Base-by-base conservation (phyloP, 257 asterid genomes). In the Coffea eugenioides region DNA sequence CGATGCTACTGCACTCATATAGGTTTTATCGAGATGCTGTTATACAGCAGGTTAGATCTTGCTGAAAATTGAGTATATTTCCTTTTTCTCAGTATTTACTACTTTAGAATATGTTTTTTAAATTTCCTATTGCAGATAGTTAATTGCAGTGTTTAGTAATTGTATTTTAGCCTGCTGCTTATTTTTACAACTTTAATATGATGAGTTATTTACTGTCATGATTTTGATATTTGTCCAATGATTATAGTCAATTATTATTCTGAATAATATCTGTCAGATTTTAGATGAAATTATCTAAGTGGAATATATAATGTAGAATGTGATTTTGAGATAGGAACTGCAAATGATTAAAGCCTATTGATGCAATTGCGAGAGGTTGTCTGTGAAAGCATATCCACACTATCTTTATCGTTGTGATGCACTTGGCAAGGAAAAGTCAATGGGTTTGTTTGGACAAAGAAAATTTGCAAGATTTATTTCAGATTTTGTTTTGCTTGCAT, bases 11-110 rank as follows among this genome's bases (percentile, higher is more conserved):
- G 76, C 93, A 92, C 89, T 78, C 85, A 27, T 91, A 95, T 82
- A 91, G 99, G 86, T 91, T 95, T 85, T 95, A 95, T 86, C 94
- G 97, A 80, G 99, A 95, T 89, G 96, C 95, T 75, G 97, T 95
- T 54, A 88, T 93, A 83, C 95, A 90, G 75, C 97, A 95, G 96
- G 99, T 87, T 83, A 84, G 84, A 79, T 72, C 83, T 75, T 78
- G 64, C 78, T 80, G 57, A 77, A 75, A 25, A 77, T 59, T 62
- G 48, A 76, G 61, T 52, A 68, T 78, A 16, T 31, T 78, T 39
- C 36, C 41, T 41, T 66, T 20, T 36, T 64, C 69, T 75, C 69
- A 41, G 48, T 48, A 4, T 77, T 67, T 59, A 72, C 23, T 79
- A n/a, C 36, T 62, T 71, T 21, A 23, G 36, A 23, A 8, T 43